Evolutionary conservation across 768 basidiomycete species (phyloP).

Genomic region (Podaxis sp.): DNA sequence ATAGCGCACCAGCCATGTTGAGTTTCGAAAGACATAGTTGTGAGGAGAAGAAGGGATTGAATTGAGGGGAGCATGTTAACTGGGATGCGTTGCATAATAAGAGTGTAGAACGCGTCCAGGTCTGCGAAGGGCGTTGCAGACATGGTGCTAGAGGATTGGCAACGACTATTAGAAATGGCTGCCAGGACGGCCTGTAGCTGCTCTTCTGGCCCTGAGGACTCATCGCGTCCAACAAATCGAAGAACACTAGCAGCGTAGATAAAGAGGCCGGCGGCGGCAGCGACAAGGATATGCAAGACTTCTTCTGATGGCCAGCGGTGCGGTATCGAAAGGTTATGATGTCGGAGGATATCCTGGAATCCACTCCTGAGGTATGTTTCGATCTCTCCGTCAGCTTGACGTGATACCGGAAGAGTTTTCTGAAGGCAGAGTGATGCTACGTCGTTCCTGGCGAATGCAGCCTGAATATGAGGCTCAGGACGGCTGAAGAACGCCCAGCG

Average conservation of each 20-base stretch:
- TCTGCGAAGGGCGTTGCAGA: slow-evolving; percentile 10
- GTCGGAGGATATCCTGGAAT: slow-evolving; percentile 5
- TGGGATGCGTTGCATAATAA: slow-evolving; percentile 9
- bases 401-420: background rate
- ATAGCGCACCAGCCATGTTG: slow-evolving; percentile 8
- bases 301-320: slow-evolving; percentile 15
- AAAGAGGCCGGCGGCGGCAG: slow-evolving; percentile 24
- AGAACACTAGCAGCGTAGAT: slow-evolving; percentile 27
- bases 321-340: background rate
- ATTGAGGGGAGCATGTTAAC: slow-evolving; percentile 25
- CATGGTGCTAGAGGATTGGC: background rate
- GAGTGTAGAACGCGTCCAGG: slow-evolving; percentile 20
- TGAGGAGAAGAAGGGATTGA: background rate
- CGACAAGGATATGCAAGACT: slow-evolving; percentile 17
- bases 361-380: slow-evolving; percentile 6
- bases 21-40: background rate
- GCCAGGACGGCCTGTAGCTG: background rate
- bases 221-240: slow-evolving; percentile 23
- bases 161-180: background rate
- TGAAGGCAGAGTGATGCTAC: background rate
- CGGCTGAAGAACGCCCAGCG: slow-evolving; percentile 7
- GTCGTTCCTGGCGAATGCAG: background rate
- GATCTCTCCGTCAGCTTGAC: slow-evolving; percentile 5
- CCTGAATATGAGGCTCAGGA: background rate
- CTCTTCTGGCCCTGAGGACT: background rate